Conservation (phyloP, 192 early-diverging fungal genomes). For the Diversispora eburnea region DNA sequence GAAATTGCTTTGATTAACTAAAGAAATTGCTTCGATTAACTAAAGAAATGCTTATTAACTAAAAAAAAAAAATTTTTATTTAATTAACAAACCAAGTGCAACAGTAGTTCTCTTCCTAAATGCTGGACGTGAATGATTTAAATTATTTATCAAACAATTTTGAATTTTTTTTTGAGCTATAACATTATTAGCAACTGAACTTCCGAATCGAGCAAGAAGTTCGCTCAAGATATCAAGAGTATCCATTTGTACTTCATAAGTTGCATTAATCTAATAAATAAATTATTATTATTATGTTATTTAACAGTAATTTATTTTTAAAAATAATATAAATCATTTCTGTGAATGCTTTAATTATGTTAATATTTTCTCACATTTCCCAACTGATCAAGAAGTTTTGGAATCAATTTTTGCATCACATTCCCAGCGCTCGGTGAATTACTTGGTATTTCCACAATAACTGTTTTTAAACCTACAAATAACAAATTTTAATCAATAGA, state of each 20-base stretch:
- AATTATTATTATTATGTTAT: neutral
- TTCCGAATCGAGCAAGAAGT: constrained; percentile 67
- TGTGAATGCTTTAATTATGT: too few species aligned
- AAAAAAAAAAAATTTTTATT: neutral
- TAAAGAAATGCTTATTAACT: neutral
- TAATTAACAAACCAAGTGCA: constrained; percentile 47
- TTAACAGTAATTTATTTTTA: neutral
- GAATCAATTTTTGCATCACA: constrained; percentile 63
- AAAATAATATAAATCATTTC: neutral
- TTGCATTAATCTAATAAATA: constrained; percentile 36
- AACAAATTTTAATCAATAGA: neutral
- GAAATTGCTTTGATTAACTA: too few species aligned
- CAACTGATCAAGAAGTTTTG: constrained; percentile 61
- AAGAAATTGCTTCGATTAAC: neutral
- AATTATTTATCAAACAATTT: constrained; percentile 58
- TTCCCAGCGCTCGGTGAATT: constrained; percentile 45
- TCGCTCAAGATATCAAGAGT: constrained; percentile 74
- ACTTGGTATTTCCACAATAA: constrained; percentile 67
- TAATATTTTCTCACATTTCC: constrained; percentile 45
- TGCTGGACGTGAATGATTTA: constrained; percentile 67
- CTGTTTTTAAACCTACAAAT: constrained; percentile 59
- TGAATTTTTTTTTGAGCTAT: constrained; percentile 58
- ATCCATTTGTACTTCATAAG: constrained; percentile 63
- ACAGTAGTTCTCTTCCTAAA: constrained; percentile 74
- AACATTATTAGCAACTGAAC: constrained; percentile 44